Percentiles rank a stretch among this genome's conserved stretches.
phyloP scores from a whole-genome alignment of 2,329 filamentous ascomycete genomes.

The Coniochaeta hoffmannii region DNA sequence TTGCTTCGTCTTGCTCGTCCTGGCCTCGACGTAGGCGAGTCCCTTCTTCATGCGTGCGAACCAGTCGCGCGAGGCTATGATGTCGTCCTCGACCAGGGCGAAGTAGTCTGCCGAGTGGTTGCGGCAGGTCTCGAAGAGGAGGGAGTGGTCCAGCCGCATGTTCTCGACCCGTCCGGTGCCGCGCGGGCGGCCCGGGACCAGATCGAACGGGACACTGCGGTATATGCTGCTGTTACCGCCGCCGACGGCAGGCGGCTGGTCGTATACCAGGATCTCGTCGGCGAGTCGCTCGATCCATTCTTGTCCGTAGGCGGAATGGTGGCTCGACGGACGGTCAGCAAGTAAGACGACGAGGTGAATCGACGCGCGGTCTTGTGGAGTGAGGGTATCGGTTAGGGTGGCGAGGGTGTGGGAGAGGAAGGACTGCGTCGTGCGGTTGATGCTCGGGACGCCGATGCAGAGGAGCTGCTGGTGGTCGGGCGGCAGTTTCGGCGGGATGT shows the following conservation, averaged over 20 bases:
- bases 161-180: slow-evolving; percentile 23
- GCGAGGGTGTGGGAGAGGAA: slow-evolving; percentile 22
- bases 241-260: slow-evolving; percentile 6
- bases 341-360: slow-evolving; percentile 26
- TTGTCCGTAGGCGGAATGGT: slow-evolving; percentile 22
- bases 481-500: slow-evolving; percentile 4
- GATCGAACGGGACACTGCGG: slow-evolving; percentile 14
- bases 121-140: slow-evolving; percentile 24
- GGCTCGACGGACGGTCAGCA: slow-evolving; percentile 23
- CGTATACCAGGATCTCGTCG: slow-evolving; percentile 26
- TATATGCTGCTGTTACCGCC: slow-evolving; percentile 2
- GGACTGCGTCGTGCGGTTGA: slow-evolving; percentile 22
- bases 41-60: slow-evolving; percentile 20
- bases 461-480: slow-evolving; percentile 7
- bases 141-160: slow-evolving; percentile 25
- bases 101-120: slow-evolving; percentile 22
- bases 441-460: slow-evolving; percentile 26
- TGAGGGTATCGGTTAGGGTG: slow-evolving; percentile 23
- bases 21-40: slow-evolving; percentile 19
- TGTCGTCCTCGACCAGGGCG: slow-evolving; percentile 29
- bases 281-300: slow-evolving; percentile 23
- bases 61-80: slow-evolving; percentile 27
- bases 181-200: slow-evolving; percentile 11
- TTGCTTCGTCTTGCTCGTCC: slow-evolving; percentile 6
- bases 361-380: slow-evolving; percentile 20